These are phyloP conservation scores for Micractinium sp. DNA, from an alignment of 139 green algal genomes.

Conservation along the genomic window DNA sequence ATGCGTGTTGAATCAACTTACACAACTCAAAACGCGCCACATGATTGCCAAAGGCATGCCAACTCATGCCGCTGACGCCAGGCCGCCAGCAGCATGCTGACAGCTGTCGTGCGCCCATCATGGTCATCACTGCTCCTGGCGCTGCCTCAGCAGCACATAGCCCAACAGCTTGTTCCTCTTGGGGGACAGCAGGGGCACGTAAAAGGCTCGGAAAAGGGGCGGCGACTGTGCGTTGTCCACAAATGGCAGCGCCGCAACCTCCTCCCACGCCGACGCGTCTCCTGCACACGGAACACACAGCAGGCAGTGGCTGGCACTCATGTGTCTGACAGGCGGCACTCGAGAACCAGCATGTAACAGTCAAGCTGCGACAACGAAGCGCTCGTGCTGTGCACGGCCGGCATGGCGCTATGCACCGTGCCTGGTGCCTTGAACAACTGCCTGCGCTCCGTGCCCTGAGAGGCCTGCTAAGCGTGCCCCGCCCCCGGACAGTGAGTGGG, in stretches of 20 bases:
- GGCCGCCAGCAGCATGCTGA: too few relatives aligned
- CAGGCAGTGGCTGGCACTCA: not conserved
- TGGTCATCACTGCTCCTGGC: not conserved
- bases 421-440: too few relatives aligned
- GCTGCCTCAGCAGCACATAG: slow-evolving; percentile 51
- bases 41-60: too few relatives aligned
- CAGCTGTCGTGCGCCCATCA: too few relatives aligned
- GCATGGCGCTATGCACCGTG: too few relatives aligned
- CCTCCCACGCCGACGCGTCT: slow-evolving; percentile 36
- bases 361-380: not conserved
- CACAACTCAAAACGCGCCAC: too few relatives aligned
- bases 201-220: slow-evolving; percentile 55
- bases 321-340: not conserved
- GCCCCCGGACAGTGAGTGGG: too few relatives aligned
- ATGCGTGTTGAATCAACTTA: too few relatives aligned
- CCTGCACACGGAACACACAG: not conserved
- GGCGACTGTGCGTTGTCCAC: slow-evolving; percentile 46
- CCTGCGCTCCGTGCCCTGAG: too few relatives aligned
- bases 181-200: slow-evolving; percentile 56
- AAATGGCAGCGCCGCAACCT: slow-evolving; percentile 37
- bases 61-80: too few relatives aligned
- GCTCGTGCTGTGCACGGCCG: too few relatives aligned
- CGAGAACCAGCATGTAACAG: not conserved
- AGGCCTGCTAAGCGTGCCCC: too few relatives aligned
- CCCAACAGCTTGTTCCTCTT: slow-evolving; percentile 14